A percentile compares a stretch with the other conserved stretches of the same genome.
Conservation (phyloP, 306 rosid species). For the Biancaea sappan region DNA sequence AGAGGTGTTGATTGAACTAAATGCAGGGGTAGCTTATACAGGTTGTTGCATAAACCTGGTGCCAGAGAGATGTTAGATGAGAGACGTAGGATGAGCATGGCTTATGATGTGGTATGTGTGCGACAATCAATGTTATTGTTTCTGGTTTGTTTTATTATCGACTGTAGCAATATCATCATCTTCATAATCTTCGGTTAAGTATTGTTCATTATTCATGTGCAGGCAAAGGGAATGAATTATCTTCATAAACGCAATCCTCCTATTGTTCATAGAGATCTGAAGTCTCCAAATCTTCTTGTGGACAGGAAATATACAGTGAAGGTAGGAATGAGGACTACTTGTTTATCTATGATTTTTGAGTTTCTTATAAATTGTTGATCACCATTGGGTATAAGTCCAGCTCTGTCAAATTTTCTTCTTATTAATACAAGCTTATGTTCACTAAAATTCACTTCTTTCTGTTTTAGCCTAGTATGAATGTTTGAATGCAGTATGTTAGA, state of each 20-base stretch:
- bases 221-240: constrained; percentile 99
- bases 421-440: constrained; percentile 11
- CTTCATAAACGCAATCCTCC: constrained; percentile 97
- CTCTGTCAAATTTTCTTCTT: constrained; percentile 26
- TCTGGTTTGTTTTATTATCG: constrained; percentile 9
- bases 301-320: constrained; percentile 97
- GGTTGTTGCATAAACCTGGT: constrained; percentile 85
- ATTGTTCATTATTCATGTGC: constrained; percentile 39
- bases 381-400: constrained; percentile 16
- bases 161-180: constrained; percentile 23
- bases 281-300: constrained; percentile 97
- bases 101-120: constrained; percentile 88
- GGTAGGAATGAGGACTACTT: constrained; percentile 48
- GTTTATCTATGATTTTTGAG: constrained; percentile 7
- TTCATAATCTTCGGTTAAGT: not conserved
- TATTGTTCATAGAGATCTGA: constrained; percentile 94
- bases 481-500: not conserved
- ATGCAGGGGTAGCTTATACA: constrained; percentile 98
- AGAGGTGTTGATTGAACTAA: constrained; percentile 32
- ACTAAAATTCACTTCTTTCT: constrained; percentile 2
- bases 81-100: constrained; percentile 88
- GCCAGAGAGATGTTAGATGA: constrained; percentile 87
- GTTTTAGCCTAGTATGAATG: constrained; percentile 23
- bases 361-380: constrained; percentile 27
- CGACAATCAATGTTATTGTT: constrained; percentile 23